Percentiles rank a stretch among this genome's conserved stretches.
phyloP scores from a whole-genome alignment of 2,329 filamentous ascomycete species.

The Triangularia verruculosa region DNA sequence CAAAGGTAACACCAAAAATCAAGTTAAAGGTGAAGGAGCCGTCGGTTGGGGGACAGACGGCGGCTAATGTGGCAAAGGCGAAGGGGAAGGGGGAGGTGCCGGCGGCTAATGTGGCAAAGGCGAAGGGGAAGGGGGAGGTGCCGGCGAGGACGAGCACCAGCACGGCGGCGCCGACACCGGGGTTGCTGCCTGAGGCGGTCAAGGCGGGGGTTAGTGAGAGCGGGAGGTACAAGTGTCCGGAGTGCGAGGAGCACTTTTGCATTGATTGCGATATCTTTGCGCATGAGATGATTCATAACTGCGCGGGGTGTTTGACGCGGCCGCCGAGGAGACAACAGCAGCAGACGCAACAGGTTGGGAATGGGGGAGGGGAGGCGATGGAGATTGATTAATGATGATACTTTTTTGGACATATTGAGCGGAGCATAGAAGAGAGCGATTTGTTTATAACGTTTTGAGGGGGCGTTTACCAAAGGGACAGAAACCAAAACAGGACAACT shows the following conservation, averaged over 20 bases:
- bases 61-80: conserved; percentile 5
- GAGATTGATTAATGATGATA: conserved; percentile 40
- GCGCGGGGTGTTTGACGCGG: conserved; percentile 73
- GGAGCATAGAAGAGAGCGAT: not conserved
- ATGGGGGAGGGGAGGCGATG: conserved; percentile 21
- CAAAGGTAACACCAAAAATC: conserved; percentile 18
- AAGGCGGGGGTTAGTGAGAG: conserved; percentile 70
- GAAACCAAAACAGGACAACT: not conserved
- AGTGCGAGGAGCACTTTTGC: conserved; percentile 90
- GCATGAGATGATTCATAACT: conserved; percentile 93
- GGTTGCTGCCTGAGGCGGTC: conserved; percentile 14
- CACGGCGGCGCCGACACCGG: not conserved
- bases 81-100: conserved; percentile 9
- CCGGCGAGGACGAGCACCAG: too few species aligned
- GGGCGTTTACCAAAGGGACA: not conserved
- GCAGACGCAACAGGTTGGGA: not conserved
- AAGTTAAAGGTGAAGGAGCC: conserved; percentile 17
- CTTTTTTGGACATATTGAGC: not conserved
- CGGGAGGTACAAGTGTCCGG: conserved; percentile 81
- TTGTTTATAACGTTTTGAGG: not conserved
- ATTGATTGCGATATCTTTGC: conserved; percentile 97
- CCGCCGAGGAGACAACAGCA: conserved; percentile 49
- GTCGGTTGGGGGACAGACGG: conserved; percentile 18
- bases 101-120: conserved; percentile 17
- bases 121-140: not conserved